Base-by-base conservation (phyloP, 495 filamentous ascomycete species). In the Podospora fimiseda region DNA sequence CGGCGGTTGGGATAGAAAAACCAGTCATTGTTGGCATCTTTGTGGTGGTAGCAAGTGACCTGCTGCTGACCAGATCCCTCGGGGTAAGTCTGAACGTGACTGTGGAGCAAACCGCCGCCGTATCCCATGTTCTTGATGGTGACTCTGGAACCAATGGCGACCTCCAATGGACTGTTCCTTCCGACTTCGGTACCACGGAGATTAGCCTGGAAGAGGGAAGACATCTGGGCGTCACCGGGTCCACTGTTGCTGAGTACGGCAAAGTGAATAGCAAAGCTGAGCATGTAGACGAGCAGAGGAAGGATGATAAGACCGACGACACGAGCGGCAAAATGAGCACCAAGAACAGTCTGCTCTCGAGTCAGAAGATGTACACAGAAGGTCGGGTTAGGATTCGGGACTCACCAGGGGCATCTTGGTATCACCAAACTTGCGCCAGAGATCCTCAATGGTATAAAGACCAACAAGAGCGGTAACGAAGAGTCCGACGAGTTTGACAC, bases 101-200 rank as follows among this genome's bases (percentile, higher is more conserved):
- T 95, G 72, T 98, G 93, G 46, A 98, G 81, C n/a, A 98, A 82
- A 57, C 93, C 93, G 64, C 93, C 93, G 47, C 93, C 93, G 60
- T 98, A 98, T 3, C 93, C 93, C 93, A 97, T 97, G 65, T 98
- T 98, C 75, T 98, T 98, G 33, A 98, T 74, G 1, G 93, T 98
- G 9, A 87, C 90, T 41, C 88, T 82, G 22, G 93, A 98, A 16
- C 93, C 93, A 55, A 84, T 73, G 11, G 89, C 90, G 53, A 98
- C 74, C 66, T 98, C 93, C 27, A 98, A 78, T 30, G 93, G 93
- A 56, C 90, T 96, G 64, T 96, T 86, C 60, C 87, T 87, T 55
- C 90, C 90, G 52, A 98, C 90, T 50, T 96, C 87, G 22, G 90
- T 97, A 18, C 94, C 94, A 56, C 76, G 83, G 36, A 98, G 79